These are phyloP conservation scores for Arthrinium phaeospermum DNA, from an alignment of 2,329 filamentous ascomycete species.

Conservation along the genomic window DNA sequence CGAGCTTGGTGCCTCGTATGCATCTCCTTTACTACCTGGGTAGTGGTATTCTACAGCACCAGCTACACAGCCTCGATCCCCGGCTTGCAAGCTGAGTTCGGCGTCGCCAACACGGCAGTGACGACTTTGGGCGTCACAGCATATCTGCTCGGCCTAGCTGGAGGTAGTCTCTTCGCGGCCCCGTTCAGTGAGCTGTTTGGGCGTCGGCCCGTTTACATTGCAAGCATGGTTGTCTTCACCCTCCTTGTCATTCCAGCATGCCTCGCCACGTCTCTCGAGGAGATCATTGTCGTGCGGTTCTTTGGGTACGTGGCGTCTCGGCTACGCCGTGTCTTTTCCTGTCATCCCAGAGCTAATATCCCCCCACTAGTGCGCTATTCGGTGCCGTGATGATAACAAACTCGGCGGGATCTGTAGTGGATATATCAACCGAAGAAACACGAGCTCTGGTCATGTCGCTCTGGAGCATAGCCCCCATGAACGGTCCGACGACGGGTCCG, in stretches of 20 bases:
- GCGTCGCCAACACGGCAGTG: slow-evolving; percentile 60
- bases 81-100: slow-evolving; percentile 72
- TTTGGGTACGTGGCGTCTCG: slow-evolving; percentile 59
- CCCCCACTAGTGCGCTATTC: slow-evolving; percentile 62
- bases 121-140: slow-evolving; percentile 78
- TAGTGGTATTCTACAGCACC: slow-evolving; percentile 75
- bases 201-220: slow-evolving; percentile 70
- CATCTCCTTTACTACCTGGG: slow-evolving; percentile 54
- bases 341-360: slow-evolving; percentile 16
- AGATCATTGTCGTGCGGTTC: slow-evolving; percentile 75
- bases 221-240: slow-evolving; percentile 67
- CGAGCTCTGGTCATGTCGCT: slow-evolving; percentile 83
- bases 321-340: not conserved
- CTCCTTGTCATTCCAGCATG: slow-evolving; percentile 75
- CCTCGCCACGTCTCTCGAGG: slow-evolving; percentile 68
- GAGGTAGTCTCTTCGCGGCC: slow-evolving; percentile 74
- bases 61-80: slow-evolving; percentile 76
- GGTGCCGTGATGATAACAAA: slow-evolving; percentile 84
- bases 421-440: slow-evolving; percentile 81
- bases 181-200: slow-evolving; percentile 76
- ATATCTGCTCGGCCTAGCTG: slow-evolving; percentile 77
- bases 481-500: slow-evolving; percentile 66
- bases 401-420: slow-evolving; percentile 80
- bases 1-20: slow-evolving; percentile 50
- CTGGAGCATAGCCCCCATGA: slow-evolving; percentile 84